phyloP scores from a whole-genome alignment of 2,329 filamentous ascomycete genomes.

The Orbilia quercus region DNA sequence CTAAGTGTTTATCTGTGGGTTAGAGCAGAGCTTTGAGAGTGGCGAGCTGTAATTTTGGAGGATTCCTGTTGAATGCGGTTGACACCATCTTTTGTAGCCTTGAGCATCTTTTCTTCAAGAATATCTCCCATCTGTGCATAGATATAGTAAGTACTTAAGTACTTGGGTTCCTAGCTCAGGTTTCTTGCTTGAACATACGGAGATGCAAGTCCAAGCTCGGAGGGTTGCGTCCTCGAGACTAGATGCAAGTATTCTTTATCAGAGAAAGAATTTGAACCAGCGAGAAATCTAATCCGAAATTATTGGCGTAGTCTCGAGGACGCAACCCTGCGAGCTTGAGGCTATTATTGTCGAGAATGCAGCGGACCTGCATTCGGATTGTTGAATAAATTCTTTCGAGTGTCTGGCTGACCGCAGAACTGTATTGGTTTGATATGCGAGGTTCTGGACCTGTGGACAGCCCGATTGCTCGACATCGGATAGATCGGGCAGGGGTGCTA shows the following conservation, averaged over 20 bases:
- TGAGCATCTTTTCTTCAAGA: no score
- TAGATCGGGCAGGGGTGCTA: conserved; percentile 14
- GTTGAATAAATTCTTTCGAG: conserved; percentile 2
- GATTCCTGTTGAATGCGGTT: conserved; percentile 16
- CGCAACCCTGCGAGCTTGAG: no score
- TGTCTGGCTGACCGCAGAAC: conserved; percentile 4
- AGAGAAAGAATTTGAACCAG: neutral
- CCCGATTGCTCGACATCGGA: neutral
- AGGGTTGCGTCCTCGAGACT: no score
- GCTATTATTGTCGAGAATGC: no score
- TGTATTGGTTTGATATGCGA: neutral
- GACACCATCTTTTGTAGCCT: neutral
- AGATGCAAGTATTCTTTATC: no score
- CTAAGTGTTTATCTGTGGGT: no score
- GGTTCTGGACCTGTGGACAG: conserved; percentile 30
- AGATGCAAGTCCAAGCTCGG: no score
- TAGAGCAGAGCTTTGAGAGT: neutral
- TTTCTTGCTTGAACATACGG: no score
- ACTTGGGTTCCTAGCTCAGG: no score
- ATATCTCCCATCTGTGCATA: no score
- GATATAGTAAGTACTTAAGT: no score
- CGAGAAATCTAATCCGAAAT: neutral
- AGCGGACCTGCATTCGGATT: conserved; percentile 3
- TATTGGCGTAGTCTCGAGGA: no score
- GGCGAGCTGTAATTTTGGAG: conserved; percentile 17